phyloP scores from a whole-genome alignment of 148 eudicot species.

The Chenopodium suecicum region DNA sequence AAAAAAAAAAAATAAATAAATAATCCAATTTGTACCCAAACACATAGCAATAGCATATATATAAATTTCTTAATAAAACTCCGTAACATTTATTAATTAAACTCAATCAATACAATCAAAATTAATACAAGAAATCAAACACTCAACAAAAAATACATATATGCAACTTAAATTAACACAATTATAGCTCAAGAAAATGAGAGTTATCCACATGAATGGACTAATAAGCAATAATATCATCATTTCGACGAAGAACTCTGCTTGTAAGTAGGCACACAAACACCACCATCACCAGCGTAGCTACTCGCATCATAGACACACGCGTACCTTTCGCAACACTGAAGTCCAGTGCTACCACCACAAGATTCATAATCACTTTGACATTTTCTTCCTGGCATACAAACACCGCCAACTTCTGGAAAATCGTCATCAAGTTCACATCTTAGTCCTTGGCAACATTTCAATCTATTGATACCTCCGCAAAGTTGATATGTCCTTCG shows the following conservation, averaged over 20 bases:
- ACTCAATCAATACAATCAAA: no score
- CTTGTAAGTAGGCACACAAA: not conserved
- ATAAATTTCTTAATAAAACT: no score
- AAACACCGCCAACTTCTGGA: slow-evolving; percentile 24
- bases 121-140: not conserved
- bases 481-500: not conserved
- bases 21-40: no score
- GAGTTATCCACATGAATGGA: not conserved
- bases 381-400: slow-evolving; percentile 4
- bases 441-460: slow-evolving; percentile 13
- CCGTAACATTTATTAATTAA: no score
- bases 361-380: not conserved
- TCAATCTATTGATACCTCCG: not conserved
- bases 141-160: not conserved
- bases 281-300: not conserved
- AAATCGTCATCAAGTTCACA: slow-evolving; percentile 19
- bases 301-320: not conserved
- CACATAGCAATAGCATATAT: no score
- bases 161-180: no score
- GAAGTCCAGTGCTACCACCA: slow-evolving; percentile 2
- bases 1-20: no score
- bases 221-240: no score
- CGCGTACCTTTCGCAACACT: slow-evolving; percentile 1
- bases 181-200: not conserved
- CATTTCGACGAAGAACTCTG: not conserved